These are phyloP conservation scores for Podila horticola DNA, from an alignment of 192 early-diverging fungal species.

Conservation along the genomic window DNA sequence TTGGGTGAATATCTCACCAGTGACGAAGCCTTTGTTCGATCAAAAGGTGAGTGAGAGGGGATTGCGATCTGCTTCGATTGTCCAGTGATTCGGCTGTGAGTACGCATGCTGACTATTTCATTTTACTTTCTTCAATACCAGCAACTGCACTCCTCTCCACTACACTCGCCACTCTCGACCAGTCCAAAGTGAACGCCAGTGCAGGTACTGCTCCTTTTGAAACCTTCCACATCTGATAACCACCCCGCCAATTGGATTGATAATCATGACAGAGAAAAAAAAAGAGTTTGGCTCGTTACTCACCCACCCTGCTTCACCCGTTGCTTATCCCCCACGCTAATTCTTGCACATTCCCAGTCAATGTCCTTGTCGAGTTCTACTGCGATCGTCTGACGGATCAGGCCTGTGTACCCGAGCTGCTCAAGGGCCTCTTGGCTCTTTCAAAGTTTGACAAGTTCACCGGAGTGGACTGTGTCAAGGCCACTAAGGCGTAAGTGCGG, in stretches of 20 bases:
- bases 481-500: constrained; percentile 59
- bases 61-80: no score
- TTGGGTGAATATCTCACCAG: constrained; percentile 82
- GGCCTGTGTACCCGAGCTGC: constrained; percentile 70
- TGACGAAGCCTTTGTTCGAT: constrained; percentile 86
- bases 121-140: constrained; percentile 19
- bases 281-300: not conserved
- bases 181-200: constrained; percentile 59
- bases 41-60: constrained; percentile 70
- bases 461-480: constrained; percentile 59
- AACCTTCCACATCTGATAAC: not conserved
- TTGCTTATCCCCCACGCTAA: not conserved
- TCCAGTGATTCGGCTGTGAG: no score
- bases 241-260: not conserved
- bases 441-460: constrained; percentile 69
- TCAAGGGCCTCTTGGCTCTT: constrained; percentile 72
- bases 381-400: constrained; percentile 79
- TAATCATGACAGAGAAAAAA: not conserved
- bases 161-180: constrained; percentile 61
- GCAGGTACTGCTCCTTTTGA: constrained; percentile 53
- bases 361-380: constrained; percentile 78
- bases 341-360: constrained; percentile 46
- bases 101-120: not conserved
- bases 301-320: not conserved
- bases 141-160: constrained; percentile 73